Conservation (phyloP, 495 filamentous ascomycete genomes). For the Friedmanniomyces simplex region DNA sequence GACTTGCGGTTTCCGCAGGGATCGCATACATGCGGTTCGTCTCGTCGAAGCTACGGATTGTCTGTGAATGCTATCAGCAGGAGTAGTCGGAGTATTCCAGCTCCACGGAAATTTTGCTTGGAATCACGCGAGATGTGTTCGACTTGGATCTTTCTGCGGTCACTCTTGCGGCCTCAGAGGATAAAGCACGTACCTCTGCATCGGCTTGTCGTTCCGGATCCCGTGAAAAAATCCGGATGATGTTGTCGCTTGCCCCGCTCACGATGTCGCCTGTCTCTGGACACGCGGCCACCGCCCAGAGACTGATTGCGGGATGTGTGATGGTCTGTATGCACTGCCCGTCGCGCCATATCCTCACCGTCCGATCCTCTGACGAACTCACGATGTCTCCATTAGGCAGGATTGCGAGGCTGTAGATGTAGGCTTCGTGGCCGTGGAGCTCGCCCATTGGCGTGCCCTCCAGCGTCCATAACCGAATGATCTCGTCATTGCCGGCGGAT, state of each 20-base stretch:
- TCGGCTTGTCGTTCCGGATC: conserved; percentile 59
- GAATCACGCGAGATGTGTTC: too few relatives aligned
- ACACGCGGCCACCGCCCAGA: conserved; percentile 83
- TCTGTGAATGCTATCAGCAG: conserved; percentile 9
- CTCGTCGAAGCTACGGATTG: conserved; percentile 61
- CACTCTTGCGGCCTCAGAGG: too few relatives aligned
- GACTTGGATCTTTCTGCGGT: too few relatives aligned
- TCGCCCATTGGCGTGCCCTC: conserved; percentile 61
- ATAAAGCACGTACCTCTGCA: conserved; percentile 25
- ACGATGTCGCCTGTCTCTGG: conserved; percentile 79
- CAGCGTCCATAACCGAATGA: conserved; percentile 75
- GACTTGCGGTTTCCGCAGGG: conserved; percentile 75
- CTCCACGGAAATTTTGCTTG: too few relatives aligned
- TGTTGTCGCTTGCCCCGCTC: conserved; percentile 79
- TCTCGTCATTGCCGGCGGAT: conserved; percentile 77
- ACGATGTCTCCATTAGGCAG: conserved; percentile 78
- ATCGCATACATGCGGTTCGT: conserved; percentile 59
- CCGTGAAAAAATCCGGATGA: conserved; percentile 77
- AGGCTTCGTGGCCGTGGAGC: conserved; percentile 82
- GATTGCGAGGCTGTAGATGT: conserved; percentile 77
- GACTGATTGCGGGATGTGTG: conserved; percentile 92
- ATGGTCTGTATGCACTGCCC: conserved; percentile 85
- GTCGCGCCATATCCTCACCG: conserved; percentile 76
- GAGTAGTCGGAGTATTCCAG: too few relatives aligned
- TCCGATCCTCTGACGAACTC: conserved; percentile 88